A percentile compares a stretch with the other conserved stretches of the same genome.
phyloP scores from a whole-genome alignment of 2,329 filamentous ascomycete species.

The Endothia cerciana region DNA sequence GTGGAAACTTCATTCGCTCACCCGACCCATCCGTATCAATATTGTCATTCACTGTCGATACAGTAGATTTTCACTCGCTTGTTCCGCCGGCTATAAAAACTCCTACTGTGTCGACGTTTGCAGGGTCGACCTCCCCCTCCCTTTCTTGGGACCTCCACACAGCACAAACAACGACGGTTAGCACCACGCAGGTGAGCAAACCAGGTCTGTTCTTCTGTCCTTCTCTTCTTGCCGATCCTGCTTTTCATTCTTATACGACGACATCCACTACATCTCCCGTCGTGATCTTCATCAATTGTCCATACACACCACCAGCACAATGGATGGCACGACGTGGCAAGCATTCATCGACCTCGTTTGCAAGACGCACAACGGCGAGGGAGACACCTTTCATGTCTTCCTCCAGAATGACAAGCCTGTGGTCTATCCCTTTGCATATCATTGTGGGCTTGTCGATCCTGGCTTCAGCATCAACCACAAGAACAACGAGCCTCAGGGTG shows the following conservation, averaged over 20 bases:
- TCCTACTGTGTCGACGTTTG: background rate
- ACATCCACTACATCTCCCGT: background rate
- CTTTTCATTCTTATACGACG: background rate
- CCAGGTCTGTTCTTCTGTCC: background rate
- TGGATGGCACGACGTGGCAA: background rate
- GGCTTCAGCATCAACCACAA: background rate
- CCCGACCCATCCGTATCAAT: background rate
- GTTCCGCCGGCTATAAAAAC: background rate
- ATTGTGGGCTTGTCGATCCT: background rate
- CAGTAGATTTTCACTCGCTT: background rate
- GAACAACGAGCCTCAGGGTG: background rate
- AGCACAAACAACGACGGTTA: background rate
- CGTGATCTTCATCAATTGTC: background rate
- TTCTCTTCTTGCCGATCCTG: background rate
- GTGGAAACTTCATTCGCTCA: slow-evolving; percentile 6
- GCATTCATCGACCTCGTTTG: background rate
- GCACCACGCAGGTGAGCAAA: background rate
- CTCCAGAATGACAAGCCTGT: background rate
- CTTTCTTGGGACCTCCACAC: background rate
- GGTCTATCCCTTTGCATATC: slow-evolving; percentile 2
- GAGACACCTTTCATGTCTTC: background rate
- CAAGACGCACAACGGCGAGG: background rate
- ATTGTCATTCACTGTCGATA: slow-evolving; percentile 1
- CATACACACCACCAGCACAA: background rate
- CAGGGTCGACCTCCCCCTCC: background rate